Evolutionary conservation across 768 basidiomycete genomes (phyloP), one percentile per base, ranked within the genome.

Genomic region (Boletellus ananiceps): DNA sequence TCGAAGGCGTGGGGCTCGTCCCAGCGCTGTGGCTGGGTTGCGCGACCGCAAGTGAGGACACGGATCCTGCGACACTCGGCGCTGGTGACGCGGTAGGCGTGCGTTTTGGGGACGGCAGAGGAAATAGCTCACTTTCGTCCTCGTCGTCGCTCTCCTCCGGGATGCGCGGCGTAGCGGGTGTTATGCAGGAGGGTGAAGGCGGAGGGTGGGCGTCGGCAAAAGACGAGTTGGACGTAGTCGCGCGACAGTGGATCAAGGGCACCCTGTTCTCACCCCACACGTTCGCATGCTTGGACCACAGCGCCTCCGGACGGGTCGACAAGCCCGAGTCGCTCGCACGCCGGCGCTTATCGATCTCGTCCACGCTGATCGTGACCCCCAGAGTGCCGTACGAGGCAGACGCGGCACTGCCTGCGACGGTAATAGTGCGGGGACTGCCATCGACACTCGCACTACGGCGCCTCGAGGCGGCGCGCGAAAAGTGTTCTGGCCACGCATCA

Each of bases 311-410:
- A 11, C 29, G 29, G 8, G 35, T 44, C 3, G 40, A 42, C 1
- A 33, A 40, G 16, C 47, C 63, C 0, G 25, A 40, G 33, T 80
- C 78, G n/a, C 65, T 66, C 8, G 75, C 75, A 45, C 73, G 71
- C 12, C 80, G 70, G 19, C 80, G 72, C 56, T 74, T 80, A 55
- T 86, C 83, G 4, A 83, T 75, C 59, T 84, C 84, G 52, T 86
- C 84, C 0, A 85, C 82, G 5, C 64, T 78, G 16, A 83, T 68
- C 1, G 77, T 58, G 29, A 75, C 65, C 2, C 59, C 54, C 11
- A 56, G 44, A 36, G 43, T 8, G 40, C 56, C 50, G 39, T 57
- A 57, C 0, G 56, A 49, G 3, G 59, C 60, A 14, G 69, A 60
- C 21, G 68, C 63, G 15, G 61, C 47, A 49, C 69, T 74, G 16